These are phyloP conservation scores for Rubroboletus satanas DNA, from an alignment of 768 basidiomycete genomes.

Conservation along the genomic window DNA sequence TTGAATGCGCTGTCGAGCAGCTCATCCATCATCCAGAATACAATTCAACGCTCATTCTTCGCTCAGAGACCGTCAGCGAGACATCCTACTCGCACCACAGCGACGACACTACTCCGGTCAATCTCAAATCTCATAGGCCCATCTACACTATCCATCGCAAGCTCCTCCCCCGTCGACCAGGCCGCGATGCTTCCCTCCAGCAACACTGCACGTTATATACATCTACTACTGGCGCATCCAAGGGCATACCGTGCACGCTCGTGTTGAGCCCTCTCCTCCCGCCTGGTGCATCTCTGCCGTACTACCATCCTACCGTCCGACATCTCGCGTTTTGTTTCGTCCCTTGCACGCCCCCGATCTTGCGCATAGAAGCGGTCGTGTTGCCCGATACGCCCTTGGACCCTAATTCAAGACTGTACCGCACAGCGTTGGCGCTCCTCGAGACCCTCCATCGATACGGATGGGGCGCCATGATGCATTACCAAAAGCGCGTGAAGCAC, in stretches of 20 bases:
- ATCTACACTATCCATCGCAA: conserved; percentile 59
- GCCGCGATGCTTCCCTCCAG: conserved; percentile 66
- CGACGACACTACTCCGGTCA: conserved; percentile 25
- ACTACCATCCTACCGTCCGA: conserved; percentile 82
- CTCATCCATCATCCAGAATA: conserved; percentile 88
- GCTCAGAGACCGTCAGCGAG: conserved; percentile 62
- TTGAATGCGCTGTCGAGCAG: conserved; percentile 65
- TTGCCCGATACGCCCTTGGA: conserved; percentile 49
- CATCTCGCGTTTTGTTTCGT: conserved; percentile 83
- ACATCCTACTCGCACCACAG: conserved; percentile 33
- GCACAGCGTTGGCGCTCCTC: conserved; percentile 77
- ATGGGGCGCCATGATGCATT: conserved; percentile 78
- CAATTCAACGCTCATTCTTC: conserved; percentile 85
- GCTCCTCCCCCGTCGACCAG: conserved; percentile 75
- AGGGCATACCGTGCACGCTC: conserved; percentile 36
- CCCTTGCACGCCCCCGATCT: conserved; percentile 22
- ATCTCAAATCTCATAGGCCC: conserved; percentile 37
- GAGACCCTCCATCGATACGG: conserved; percentile 85
- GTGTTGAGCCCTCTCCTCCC: conserved; percentile 58
- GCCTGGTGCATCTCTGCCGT: conserved; percentile 56
- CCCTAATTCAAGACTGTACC: conserved; percentile 62
- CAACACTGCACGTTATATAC: conserved; percentile 77
- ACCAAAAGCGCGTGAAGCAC: conserved; percentile 82
- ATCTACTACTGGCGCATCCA: conserved; percentile 13
- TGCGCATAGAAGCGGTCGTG: conserved; percentile 22